Evolutionary conservation across 2,329 filamentous ascomycete species (phyloP).

Genomic region (Sporothrix mexicana): DNA sequence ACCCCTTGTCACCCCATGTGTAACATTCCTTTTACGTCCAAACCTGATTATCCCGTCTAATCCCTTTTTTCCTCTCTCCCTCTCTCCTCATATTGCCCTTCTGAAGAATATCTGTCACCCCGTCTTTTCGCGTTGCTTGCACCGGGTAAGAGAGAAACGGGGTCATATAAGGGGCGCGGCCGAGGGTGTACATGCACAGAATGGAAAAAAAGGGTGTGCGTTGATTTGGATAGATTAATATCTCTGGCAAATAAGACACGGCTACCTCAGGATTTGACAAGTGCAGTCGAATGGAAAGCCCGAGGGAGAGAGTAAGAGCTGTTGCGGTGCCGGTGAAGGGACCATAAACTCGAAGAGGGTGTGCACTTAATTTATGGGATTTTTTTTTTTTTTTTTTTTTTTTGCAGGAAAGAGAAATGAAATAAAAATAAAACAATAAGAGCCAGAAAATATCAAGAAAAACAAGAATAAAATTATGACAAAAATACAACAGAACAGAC

Average conservation of each 20-base stretch:
- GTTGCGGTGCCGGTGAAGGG: not conserved
- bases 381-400: no score
- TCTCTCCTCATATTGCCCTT: not conserved
- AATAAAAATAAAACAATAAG: not conserved
- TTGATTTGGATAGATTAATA: slow-evolving; percentile 24
- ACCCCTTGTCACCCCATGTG: slow-evolving; percentile 23
- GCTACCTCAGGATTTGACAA: not conserved
- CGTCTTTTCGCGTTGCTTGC: not conserved
- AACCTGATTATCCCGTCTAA: not conserved
- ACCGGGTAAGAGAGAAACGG: slow-evolving; percentile 22
- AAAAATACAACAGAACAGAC: not conserved
- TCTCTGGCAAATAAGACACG: slow-evolving; percentile 19
- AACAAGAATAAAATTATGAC: not conserved
- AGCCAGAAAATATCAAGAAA: not conserved
- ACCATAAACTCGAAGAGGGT: not conserved
- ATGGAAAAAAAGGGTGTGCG: not conserved
- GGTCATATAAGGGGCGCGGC: not conserved
- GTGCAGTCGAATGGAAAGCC: not conserved
- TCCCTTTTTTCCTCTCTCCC: not conserved
- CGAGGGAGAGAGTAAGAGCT: not conserved
- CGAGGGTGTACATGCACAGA: not conserved
- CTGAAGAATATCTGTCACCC: not conserved
- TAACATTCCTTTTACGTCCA: not conserved
- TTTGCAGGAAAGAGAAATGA: not conserved
- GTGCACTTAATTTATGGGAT: not conserved